Base-by-base conservation (phyloP, 768 basidiomycete species). In the Pleurotus tuber-regium region DNA sequence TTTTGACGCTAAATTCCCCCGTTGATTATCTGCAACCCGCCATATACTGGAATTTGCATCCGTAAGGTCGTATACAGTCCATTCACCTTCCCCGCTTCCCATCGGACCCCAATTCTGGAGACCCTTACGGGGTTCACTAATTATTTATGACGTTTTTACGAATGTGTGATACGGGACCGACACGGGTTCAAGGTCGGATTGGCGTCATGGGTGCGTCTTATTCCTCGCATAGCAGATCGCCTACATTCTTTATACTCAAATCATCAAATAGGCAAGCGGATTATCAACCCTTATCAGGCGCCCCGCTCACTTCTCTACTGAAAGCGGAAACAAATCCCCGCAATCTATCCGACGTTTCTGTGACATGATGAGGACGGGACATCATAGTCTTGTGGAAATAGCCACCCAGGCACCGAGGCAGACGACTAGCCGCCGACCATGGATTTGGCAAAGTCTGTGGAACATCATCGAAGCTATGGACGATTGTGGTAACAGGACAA, bases 291-390 rank as follows among this genome's bases (percentile, higher is more conserved):
- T 48, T 48, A 48, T 48, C 46, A 30, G 30, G 30, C 31, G 12
- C 46, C 8, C 31, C 18, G 12, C 46, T 48, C 23, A 31, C 18
- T 4, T n/a, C 29, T 19, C 31, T 31, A 18, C 46, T 31, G 11
- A 48, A 48, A 35, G 46, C 28, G 46, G 46, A 26, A 48, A 48
- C 31, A 48, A 48, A 48, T 48, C 46, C 18, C 46, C 46, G 46
- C 46, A 48, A 35, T 48, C 46, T 48, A 23, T 48, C 46, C 46
- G 46, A 48, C 46, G 46, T 48, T 48, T 48, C 46, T 30, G 46
- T 30, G 11, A 16, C 16, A 48, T 48, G 43, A 48, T 48, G 30
- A 31, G 19, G 26, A 26, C 24, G 23, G 23, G 16, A 35, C 31
- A 48, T 48, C 46, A 35, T 21, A 35, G n/a, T 10, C n/a, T 14